Percentiles rank a stretch among this genome's conserved stretches.
These are phyloP conservation scores for Cynara cardunculus DNA, from an alignment of 129 eudicot species.

Conservation along the genomic window DNA sequence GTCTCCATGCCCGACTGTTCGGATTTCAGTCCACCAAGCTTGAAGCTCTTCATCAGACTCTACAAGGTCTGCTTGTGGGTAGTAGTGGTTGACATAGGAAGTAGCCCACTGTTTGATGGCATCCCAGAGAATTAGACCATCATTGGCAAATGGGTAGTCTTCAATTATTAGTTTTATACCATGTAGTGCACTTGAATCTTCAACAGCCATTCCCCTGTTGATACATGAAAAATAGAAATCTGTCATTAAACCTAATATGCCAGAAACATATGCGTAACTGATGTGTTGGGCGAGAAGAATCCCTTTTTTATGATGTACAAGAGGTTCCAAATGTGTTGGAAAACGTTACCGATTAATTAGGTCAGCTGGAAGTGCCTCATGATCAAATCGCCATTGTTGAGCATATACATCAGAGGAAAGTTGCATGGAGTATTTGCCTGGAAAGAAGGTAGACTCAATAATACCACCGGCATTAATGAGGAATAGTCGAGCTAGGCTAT, in stretches of 20 bases:
- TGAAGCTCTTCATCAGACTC: slow-evolving; percentile 31
- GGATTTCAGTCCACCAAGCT: slow-evolving; percentile 56
- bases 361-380: slow-evolving; percentile 54
- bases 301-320: slow-evolving; percentile 20
- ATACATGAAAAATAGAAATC: neutral
- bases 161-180: slow-evolving; percentile 34
- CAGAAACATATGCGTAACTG: neutral
- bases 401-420: slow-evolving; percentile 60
- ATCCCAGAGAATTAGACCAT: slow-evolving; percentile 49
- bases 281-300: no score
- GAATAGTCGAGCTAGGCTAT: slow-evolving; percentile 53
- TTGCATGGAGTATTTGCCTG: slow-evolving; percentile 55
- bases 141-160: slow-evolving; percentile 50
- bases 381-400: slow-evolving; percentile 61
- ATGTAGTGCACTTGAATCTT: slow-evolving; percentile 37
- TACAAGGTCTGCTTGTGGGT: slow-evolving; percentile 25
- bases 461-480: slow-evolving; percentile 64
- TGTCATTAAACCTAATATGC: neutral
- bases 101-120: slow-evolving; percentile 43
- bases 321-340: slow-evolving; percentile 13
- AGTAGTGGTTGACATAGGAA: slow-evolving; percentile 30
- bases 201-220: slow-evolving; percentile 51
- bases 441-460: slow-evolving; percentile 53
- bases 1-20: slow-evolving; percentile 41
- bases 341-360: slow-evolving; percentile 48